Evolutionary conservation across 2,329 filamentous ascomycete species (phyloP).

Genomic region (Colletotrichum sp.): DNA sequence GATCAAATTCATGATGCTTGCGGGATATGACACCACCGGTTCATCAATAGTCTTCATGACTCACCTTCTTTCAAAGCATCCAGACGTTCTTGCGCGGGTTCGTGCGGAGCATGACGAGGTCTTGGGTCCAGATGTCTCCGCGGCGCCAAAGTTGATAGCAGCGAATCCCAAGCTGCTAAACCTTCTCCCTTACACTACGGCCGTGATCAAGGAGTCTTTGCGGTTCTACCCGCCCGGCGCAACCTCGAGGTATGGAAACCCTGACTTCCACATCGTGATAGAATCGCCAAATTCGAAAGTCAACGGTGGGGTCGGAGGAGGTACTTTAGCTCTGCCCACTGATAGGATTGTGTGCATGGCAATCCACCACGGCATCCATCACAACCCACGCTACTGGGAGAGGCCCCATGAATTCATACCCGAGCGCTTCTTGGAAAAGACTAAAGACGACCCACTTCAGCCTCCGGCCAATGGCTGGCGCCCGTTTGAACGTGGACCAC

Average conservation of each 20-base stretch:
- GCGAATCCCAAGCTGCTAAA: not conserved
- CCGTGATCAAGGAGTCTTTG: constrained; percentile 60
- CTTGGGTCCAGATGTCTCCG: constrained; percentile 38
- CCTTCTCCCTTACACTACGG: constrained; percentile 29
- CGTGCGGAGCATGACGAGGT: constrained; percentile 54
- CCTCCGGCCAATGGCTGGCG: constrained; percentile 51
- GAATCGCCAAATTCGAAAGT: not conserved
- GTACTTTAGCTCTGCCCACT: constrained; percentile 37
- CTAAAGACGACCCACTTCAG: constrained; percentile 33
- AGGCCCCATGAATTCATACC: constrained; percentile 43
- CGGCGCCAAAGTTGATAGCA: not conserved
- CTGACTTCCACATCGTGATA: constrained; percentile 37
- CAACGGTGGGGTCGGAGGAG: no score
- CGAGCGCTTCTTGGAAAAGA: constrained; percentile 42
- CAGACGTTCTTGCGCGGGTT: constrained; percentile 29
- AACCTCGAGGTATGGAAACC: constrained; percentile 39
- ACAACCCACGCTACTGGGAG: constrained; percentile 43
- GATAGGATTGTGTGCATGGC: constrained; percentile 34
- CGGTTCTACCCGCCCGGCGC: constrained; percentile 56
- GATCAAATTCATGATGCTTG: constrained; percentile 40
- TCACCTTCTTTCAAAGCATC: constrained; percentile 32
- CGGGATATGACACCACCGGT: constrained; percentile 41
- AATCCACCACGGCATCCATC: constrained; percentile 35
- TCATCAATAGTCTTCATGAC: constrained; percentile 35
- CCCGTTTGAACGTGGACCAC: constrained; percentile 56